phyloP scores from a whole-genome alignment of 108 stramenopile species.

The Pseudonitzschia multiseries region DNA sequence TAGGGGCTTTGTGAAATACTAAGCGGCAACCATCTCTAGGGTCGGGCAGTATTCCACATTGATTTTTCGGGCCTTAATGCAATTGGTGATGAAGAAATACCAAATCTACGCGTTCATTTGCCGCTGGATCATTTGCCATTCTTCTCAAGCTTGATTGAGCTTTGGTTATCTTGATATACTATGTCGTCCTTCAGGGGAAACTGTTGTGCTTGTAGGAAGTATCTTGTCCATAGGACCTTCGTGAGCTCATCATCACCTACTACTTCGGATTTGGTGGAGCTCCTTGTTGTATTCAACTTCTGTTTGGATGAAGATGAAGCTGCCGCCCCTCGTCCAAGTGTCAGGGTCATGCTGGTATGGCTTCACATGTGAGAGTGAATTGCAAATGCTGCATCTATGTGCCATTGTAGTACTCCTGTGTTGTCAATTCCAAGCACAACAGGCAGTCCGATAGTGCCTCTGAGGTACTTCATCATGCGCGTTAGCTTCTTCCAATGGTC shows the following conservation, averaged over 20 bases:
- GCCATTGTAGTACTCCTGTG: too few relatives aligned
- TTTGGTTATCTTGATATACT: too few relatives aligned
- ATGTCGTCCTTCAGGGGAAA: too few relatives aligned
- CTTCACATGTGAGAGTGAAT: constrained; percentile 9
- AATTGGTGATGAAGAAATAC: constrained; percentile 30
- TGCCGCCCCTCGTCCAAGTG: background rate
- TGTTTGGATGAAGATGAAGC: constrained; percentile 8
- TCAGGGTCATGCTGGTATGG: constrained; percentile 34
- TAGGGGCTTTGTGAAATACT: too few relatives aligned
- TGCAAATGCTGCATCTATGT: too few relatives aligned
- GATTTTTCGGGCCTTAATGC: background rate
- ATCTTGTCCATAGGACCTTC: too few relatives aligned
- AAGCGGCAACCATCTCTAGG: too few relatives aligned
- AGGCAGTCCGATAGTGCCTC: too few relatives aligned
- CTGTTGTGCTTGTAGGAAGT: too few relatives aligned
- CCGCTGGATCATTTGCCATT: constrained; percentile 15
- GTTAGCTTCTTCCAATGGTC: too few relatives aligned
- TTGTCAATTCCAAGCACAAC: too few relatives aligned
- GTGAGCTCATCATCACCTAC: constrained; percentile 47
- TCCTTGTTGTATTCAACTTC: constrained; percentile 16
- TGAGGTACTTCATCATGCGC: too few relatives aligned
- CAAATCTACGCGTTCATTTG: constrained; percentile 25
- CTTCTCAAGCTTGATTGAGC: constrained; percentile 19
- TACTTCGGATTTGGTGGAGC: constrained; percentile 55
- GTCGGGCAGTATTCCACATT: constrained; percentile 23